A percentile compares a stretch with the other conserved stretches of the same genome.
Conservation (phyloP, 345 rosid species). For the Arabidopsis arenosa region DNA sequence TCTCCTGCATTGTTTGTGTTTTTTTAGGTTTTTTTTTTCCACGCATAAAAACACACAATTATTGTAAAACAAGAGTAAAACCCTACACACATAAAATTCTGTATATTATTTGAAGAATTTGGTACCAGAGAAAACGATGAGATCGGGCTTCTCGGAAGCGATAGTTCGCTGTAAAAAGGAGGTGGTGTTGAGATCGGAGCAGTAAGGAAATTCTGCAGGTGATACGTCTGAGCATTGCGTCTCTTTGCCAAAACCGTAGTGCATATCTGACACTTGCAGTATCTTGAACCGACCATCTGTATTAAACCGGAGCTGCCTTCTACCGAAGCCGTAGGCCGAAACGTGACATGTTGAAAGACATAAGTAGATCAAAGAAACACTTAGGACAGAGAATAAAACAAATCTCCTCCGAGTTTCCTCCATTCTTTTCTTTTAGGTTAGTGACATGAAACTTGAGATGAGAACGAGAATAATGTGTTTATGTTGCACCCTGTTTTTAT, state of each 20-base stretch:
- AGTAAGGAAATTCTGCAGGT: conserved; percentile 52
- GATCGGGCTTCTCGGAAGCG: conserved; percentile 75
- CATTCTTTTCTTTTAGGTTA: conserved; percentile 32
- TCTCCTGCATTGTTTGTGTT: conserved; percentile 55
- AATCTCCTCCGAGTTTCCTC: background rate
- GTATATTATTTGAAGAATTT: background rate
- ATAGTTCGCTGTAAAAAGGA: conserved; percentile 75
- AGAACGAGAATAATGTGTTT: background rate
- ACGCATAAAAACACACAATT: no score
- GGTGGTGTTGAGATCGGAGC: conserved; percentile 91
- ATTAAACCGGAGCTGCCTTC: conserved; percentile 57
- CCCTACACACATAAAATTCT: no score
- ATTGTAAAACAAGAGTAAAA: no score
- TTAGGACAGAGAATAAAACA: background rate
- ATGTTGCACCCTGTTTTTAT: conserved; percentile 12
- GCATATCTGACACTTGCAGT: conserved; percentile 95
- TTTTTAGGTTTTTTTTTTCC: no score
- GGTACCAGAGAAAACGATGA: conserved; percentile 83
- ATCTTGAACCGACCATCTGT: conserved; percentile 72
- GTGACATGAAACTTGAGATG: background rate
- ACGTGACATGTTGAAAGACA: conserved; percentile 25
- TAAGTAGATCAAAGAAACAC: conserved; percentile 32
- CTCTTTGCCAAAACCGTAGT: conserved; percentile 70
- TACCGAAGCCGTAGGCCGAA: conserved; percentile 20
- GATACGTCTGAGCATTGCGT: conserved; percentile 63